Percentiles rank a stretch among this genome's conserved stretches.
These are phyloP conservation scores for Tritrichomonas musculus DNA, from an alignment of 208 protist genomes.

Conservation along the genomic window DNA sequence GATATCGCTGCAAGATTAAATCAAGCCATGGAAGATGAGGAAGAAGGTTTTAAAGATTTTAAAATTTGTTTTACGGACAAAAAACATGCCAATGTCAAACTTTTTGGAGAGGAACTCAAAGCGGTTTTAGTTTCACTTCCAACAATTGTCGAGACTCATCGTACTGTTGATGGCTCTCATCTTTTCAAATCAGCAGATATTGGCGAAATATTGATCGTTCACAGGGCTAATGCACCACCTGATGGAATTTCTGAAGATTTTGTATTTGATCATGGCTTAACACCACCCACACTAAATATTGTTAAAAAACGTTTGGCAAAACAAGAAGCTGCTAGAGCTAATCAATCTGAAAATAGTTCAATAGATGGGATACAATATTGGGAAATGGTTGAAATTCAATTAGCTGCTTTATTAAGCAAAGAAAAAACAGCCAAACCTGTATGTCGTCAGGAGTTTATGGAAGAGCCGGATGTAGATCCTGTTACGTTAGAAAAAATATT, in stretches of 20 bases:
- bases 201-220: conserved; percentile 10
- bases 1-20: neutral
- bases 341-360: neutral
- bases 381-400: conserved; percentile 32
- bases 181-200: conserved; percentile 29
- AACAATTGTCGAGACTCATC: conserved; percentile 22
- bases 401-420: neutral
- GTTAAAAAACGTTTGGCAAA: neutral
- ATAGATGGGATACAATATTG: conserved; percentile 24
- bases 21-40: neutral
- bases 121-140: neutral
- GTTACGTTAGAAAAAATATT: neutral
- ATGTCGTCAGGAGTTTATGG: neutral
- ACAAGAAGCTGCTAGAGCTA: neutral
- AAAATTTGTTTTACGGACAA: neutral
- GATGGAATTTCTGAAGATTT: neutral
- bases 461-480: neutral
- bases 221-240: neutral
- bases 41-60: neutral
- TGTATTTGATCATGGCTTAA: neutral
- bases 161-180: conserved; percentile 18
- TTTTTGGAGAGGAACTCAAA: neutral
- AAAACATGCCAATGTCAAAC: neutral
- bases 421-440: neutral
- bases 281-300: neutral